phyloP scores from a whole-genome alignment of 345 rosid genomes.

The Streptanthus diversifolius region DNA sequence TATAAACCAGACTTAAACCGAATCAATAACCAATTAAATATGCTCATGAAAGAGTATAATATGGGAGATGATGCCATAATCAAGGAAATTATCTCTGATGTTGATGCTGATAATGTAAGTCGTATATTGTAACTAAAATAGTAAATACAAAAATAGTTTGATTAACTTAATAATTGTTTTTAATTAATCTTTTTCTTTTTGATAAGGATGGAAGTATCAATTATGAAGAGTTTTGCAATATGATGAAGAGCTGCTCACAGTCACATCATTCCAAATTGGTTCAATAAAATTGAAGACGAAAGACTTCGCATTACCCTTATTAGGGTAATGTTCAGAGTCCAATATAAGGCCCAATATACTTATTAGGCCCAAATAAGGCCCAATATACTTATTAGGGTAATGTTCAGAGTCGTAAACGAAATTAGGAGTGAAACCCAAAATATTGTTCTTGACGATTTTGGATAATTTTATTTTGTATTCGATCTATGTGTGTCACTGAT shows the following conservation, averaged over 20 bases:
- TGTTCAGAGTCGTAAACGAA: neutral
- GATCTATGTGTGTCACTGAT: neutral
- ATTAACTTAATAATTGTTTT: neutral
- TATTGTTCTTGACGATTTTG: neutral
- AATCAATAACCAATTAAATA: neutral
- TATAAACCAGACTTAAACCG: neutral
- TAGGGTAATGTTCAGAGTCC: neutral
- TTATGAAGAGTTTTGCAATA: constrained; percentile 83
- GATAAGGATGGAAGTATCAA: constrained; percentile 85
- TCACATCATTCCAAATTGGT: constrained; percentile 20
- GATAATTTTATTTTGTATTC: neutral
- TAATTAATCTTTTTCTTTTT: neutral
- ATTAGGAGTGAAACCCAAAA: neutral
- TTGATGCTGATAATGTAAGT: constrained; percentile 83
- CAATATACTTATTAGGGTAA: neutral
- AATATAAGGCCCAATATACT: neutral
- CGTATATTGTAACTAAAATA: neutral
- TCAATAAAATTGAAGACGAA: neutral
- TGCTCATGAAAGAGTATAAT: constrained; percentile 65
- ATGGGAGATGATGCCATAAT: constrained; percentile 81
- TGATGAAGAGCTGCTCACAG: constrained; percentile 57
- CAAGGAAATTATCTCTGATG: constrained; percentile 73
- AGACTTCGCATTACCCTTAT: neutral
- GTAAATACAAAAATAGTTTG: neutral
- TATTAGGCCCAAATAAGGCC: neutral